A percentile compares a stretch with the other conserved stretches of the same genome.
These are phyloP conservation scores for Exobasidium rhododendri DNA, from an alignment of 1,284 basidiomycete species.

Conservation along the genomic window DNA sequence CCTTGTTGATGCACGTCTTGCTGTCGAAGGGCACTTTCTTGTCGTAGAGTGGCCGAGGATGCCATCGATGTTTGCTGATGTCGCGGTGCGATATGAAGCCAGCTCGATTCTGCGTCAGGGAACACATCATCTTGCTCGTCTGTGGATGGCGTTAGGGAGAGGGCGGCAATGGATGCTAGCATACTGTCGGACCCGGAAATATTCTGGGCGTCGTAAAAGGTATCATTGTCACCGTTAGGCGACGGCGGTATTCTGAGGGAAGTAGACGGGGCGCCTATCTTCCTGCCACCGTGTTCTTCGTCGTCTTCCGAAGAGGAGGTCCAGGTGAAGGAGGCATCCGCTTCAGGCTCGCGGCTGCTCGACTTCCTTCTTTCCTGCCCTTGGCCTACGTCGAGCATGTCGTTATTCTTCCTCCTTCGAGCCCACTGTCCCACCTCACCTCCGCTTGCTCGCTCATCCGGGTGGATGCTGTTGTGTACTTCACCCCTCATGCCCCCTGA, in stretches of 20 bases:
- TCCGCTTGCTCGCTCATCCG: not conserved
- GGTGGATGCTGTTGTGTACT: not conserved
- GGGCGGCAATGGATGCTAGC: not conserved
- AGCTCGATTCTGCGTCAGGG: not conserved
- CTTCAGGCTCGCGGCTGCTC: not conserved
- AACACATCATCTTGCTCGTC: not conserved
- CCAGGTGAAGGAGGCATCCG: not conserved
- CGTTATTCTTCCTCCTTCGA: not conserved
- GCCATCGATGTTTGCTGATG: slow-evolving; percentile 8
- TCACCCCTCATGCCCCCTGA: too few species aligned
- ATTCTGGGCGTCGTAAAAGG: not conserved
- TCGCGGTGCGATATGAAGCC: slow-evolving; percentile 4
- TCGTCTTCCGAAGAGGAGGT: not conserved
- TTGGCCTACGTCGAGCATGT: not conserved
- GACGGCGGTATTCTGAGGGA: too few species aligned
- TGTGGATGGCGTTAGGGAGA: not conserved
- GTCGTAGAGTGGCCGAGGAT: slow-evolving; percentile 17
- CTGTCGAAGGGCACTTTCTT: slow-evolving; percentile 5
- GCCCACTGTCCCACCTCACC: not conserved
- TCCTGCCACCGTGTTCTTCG: slow-evolving; percentile 1
- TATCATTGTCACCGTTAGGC: not conserved
- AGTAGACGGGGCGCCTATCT: too few species aligned
- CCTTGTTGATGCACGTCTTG: not conserved
- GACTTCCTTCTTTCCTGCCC: not conserved
- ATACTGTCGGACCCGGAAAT: not conserved